These are phyloP conservation scores for Ambrosiella beaveri DNA, from an alignment of 2,329 filamentous ascomycete species.

Conservation along the genomic window DNA sequence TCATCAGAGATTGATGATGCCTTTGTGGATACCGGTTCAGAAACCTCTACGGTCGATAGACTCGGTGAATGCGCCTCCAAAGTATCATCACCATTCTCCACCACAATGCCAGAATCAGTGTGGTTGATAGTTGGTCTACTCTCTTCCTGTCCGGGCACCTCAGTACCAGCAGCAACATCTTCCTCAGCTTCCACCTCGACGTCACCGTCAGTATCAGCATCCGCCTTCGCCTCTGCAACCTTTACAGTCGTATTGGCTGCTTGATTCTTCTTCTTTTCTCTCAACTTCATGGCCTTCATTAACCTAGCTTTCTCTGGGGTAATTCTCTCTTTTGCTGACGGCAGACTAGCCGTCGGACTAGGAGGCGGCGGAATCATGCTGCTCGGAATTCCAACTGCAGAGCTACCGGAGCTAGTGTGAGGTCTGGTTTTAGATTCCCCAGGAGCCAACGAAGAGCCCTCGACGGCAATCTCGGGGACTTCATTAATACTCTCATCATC, in stretches of 20 bases:
- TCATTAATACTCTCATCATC: constrained; percentile 16
- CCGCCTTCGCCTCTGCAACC: constrained; percentile 5
- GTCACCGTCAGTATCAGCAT: constrained; percentile 17
- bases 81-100: constrained; percentile 21
- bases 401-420: constrained; percentile 19
- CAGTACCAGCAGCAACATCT: constrained; percentile 23
- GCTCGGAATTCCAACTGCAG: constrained; percentile 1
- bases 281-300: constrained; percentile 83
- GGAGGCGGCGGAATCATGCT: constrained; percentile 9
- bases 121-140: constrained; percentile 15
- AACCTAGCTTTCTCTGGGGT: constrained; percentile 80
- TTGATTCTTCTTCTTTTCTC: constrained; percentile 49
- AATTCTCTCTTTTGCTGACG: constrained; percentile 33
- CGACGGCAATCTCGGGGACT: constrained; percentile 22
- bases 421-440: constrained; percentile 18
- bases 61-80: constrained; percentile 38
- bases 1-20: constrained; percentile 47
- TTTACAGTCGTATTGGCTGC: background rate
- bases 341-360: constrained; percentile 13
- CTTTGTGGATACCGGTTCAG: constrained; percentile 42
- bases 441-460: constrained; percentile 18
- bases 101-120: constrained; percentile 37
- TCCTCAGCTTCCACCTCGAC: constrained; percentile 16
- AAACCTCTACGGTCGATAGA: constrained; percentile 33
- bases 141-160: constrained; percentile 14